phyloP scores from a whole-genome alignment of 345 rosid species.

The Eucalyptus paniculata region DNA sequence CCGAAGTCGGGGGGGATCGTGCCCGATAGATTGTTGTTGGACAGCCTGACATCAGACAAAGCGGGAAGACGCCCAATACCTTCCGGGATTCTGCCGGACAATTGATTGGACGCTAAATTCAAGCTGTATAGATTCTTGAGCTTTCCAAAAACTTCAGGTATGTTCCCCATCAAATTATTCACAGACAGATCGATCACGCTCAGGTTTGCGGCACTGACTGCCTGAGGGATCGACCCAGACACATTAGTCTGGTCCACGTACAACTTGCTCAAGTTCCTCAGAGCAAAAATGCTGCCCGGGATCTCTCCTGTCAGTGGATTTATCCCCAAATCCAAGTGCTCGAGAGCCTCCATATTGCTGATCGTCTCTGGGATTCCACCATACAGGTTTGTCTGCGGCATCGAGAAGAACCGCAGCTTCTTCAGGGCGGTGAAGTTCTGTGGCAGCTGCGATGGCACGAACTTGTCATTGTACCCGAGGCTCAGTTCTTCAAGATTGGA shows the following conservation, averaged over 20 bases:
- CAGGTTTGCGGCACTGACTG: conserved; percentile 11
- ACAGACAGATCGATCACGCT: conserved; percentile 17
- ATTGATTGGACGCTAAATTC: conserved; percentile 14
- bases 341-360: conserved; percentile 21
- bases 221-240: conserved; percentile 31
- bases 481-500: conserved; percentile 13
- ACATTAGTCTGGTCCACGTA: conserved; percentile 10
- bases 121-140: conserved; percentile 7
- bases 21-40: conserved; percentile 34
- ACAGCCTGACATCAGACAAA: conserved; percentile 18
- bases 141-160: conserved; percentile 38
- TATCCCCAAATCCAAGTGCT: conserved; percentile 11
- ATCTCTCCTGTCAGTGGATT: conserved; percentile 23
- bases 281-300: conserved; percentile 18
- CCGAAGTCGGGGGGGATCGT: conserved; percentile 42
- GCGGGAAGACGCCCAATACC: conserved; percentile 28
- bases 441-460: conserved; percentile 16
- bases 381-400: conserved; percentile 13
- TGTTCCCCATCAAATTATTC: conserved; percentile 24
- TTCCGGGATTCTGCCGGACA: conserved; percentile 39
- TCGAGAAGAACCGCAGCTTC: conserved; percentile 16
- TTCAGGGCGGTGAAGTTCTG: conserved; percentile 14
- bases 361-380: conserved; percentile 37
- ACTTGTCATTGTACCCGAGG: conserved; percentile 1
- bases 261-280: conserved; percentile 24